A percentile compares a stretch with the other conserved stretches of the same genome.
Conservation (phyloP, 768 basidiomycete genomes). For the Pleurotus eryngii region DNA sequence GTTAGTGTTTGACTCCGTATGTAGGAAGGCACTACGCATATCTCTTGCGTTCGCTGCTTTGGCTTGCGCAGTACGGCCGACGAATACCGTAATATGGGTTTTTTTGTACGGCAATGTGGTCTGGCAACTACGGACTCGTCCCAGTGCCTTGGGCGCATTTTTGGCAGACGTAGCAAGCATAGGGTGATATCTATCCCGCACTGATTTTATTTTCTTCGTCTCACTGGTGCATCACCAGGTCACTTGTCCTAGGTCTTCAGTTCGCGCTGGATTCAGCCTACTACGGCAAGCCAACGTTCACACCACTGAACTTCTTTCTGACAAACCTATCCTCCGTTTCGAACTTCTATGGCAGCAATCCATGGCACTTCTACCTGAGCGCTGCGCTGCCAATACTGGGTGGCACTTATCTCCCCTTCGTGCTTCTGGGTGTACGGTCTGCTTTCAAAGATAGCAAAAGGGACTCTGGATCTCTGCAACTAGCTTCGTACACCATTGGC, state of each 20-base stretch:
- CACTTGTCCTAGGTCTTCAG: constrained; percentile 21
- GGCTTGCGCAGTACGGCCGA: constrained; percentile 83
- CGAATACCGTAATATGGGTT: constrained; percentile 83
- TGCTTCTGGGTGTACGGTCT: constrained; percentile 54
- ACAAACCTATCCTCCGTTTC: constrained; percentile 86
- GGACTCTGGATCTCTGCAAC: constrained; percentile 12
- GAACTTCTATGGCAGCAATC: constrained; percentile 84
- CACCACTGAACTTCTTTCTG: constrained; percentile 76
- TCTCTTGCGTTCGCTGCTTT: constrained; percentile 62
- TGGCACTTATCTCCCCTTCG: constrained; percentile 70
- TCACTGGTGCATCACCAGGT: constrained; percentile 16
- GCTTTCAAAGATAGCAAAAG: constrained; percentile 21
- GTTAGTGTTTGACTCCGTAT: background rate
- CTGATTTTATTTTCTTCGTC: background rate
- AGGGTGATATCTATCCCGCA: constrained; percentile 37
- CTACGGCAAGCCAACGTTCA: constrained; percentile 64
- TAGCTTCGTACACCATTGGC: constrained; percentile 34
- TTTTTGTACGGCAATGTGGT: constrained; percentile 61
- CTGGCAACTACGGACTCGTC: constrained; percentile 45
- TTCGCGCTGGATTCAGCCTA: constrained; percentile 67
- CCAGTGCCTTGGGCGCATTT: constrained; percentile 26
- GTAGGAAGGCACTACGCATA: constrained; percentile 16
- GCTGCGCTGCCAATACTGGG: constrained; percentile 86
- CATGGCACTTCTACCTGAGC: constrained; percentile 86
- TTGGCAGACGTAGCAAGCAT: constrained; percentile 35